phyloP scores from a whole-genome alignment of 2,329 filamentous ascomycete genomes.

The Fusarium brevicatenulatum region DNA sequence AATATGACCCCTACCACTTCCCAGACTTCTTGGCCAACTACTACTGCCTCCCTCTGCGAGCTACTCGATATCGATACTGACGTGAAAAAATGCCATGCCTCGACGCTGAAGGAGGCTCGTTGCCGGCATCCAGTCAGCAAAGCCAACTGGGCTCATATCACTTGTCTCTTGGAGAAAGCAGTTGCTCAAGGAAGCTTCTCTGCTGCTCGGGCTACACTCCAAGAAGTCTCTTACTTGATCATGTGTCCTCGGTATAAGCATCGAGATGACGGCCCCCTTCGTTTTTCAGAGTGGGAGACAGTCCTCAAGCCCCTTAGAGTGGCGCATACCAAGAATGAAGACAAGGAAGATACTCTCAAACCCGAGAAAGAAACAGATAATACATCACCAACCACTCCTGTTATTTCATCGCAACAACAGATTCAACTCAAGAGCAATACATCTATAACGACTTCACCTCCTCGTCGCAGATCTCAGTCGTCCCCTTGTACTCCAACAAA shows the following conservation, averaged over 20 bases:
- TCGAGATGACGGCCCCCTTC: not conserved
- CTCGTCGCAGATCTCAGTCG: not conserved
- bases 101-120: not conserved
- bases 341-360: not conserved
- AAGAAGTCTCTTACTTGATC: constrained; percentile 24
- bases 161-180: constrained; percentile 17
- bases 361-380: not conserved
- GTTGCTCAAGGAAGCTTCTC: constrained; percentile 15
- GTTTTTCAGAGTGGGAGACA: constrained; percentile 26
- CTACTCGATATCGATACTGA: constrained; percentile 16
- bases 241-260: constrained; percentile 21
- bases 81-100: constrained; percentile 22
- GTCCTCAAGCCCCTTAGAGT: constrained; percentile 1
- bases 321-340: constrained; percentile 14
- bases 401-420: not conserved
- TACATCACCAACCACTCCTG: not conserved
- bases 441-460: not conserved
- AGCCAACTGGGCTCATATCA: constrained; percentile 2
- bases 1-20: constrained; percentile 12
- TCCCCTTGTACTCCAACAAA: not conserved
- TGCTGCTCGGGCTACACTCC: constrained; percentile 24
- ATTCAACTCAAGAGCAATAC: not conserved
- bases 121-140: constrained; percentile 11
- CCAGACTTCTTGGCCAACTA: constrained; percentile 16
- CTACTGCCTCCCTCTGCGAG: constrained; percentile 2